Conservation (phyloP, 1,139 yeast species). For the Nematodospora anomalae region DNA sequence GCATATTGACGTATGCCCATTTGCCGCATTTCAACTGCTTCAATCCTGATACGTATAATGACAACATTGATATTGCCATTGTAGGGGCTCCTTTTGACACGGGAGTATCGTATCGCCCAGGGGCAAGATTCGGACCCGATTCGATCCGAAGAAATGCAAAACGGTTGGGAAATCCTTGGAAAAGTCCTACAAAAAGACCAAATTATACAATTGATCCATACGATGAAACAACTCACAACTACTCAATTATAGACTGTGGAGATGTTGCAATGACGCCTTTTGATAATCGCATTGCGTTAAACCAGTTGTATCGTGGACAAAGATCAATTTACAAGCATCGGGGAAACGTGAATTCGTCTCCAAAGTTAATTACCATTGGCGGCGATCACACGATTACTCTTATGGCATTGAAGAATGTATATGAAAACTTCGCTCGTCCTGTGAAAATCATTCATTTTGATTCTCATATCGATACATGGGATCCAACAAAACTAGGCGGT, state of each 20-base stretch:
- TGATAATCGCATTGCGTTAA: conserved; percentile 52
- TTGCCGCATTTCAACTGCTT: conserved; percentile 42
- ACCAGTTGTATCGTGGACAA: conserved; percentile 53
- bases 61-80: conserved; percentile 43
- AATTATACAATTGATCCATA: conserved; percentile 26
- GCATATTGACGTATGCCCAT: conserved; percentile 49
- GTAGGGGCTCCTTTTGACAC: conserved; percentile 56
- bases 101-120: conserved; percentile 49
- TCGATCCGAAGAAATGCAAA: conserved; percentile 41
- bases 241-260: conserved; percentile 51
- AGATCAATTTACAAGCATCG: conserved; percentile 42
- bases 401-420: conserved; percentile 50
- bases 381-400: conserved; percentile 60
- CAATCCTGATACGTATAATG: conserved; percentile 18
- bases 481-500: conserved; percentile 55
- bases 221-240: conserved; percentile 28
- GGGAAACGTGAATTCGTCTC: conserved; percentile 13
- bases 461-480: conserved; percentile 63
- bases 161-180: conserved; percentile 28
- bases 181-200: conserved; percentile 16
- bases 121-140: conserved; percentile 54
- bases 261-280: conserved; percentile 58
- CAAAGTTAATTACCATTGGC: conserved; percentile 50
- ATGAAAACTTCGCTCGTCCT: conserved; percentile 41
- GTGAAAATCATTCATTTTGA: conserved; percentile 57